A percentile compares a stretch with the other conserved stretches of the same genome.
phyloP scores from a whole-genome alignment of 31 red algal species.

The Bonnemaisonia californica region DNA sequence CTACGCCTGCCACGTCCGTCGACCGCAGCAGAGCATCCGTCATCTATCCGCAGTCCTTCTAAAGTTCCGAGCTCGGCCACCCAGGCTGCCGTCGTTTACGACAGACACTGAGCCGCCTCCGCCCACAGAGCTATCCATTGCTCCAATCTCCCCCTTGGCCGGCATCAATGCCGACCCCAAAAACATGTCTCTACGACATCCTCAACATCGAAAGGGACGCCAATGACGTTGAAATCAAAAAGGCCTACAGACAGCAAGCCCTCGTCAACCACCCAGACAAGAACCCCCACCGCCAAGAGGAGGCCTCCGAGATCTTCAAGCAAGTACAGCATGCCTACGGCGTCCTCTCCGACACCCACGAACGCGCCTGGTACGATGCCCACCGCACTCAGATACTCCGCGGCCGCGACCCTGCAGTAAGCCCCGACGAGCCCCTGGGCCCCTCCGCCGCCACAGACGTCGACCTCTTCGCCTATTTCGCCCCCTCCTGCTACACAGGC shows the following conservation, averaged over 20 bases:
- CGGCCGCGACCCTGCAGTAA: conserved; percentile 22
- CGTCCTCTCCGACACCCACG: conserved; percentile 86
- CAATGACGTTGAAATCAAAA: conserved; percentile 74
- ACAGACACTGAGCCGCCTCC: background rate
- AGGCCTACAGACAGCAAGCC: conserved; percentile 74
- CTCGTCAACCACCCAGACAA: conserved; percentile 89
- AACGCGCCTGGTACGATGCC: conserved; percentile 92
- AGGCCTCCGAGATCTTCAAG: conserved; percentile 73
- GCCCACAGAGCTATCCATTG: background rate
- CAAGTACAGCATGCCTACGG: conserved; percentile 79
- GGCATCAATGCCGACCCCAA: background rate
- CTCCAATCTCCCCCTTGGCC: background rate
- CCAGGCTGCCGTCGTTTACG: too few species aligned
- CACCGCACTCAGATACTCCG: conserved; percentile 82
- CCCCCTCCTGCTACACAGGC: conserved; percentile 23
- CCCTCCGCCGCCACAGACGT: conserved; percentile 53
- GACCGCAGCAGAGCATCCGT: too few species aligned
- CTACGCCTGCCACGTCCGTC: too few species aligned
- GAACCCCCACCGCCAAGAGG: conserved; percentile 62
- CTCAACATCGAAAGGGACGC: conserved; percentile 57
- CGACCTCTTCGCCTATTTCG: conserved; percentile 61
- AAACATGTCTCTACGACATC: conserved; percentile 74
- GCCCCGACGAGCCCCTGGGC: conserved; percentile 13
- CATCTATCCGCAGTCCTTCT: too few species aligned
- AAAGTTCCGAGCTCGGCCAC: too few species aligned